phyloP scores from a whole-genome alignment of 2,329 filamentous ascomycete genomes.

The Allantophomopsis lycopodina region DNA sequence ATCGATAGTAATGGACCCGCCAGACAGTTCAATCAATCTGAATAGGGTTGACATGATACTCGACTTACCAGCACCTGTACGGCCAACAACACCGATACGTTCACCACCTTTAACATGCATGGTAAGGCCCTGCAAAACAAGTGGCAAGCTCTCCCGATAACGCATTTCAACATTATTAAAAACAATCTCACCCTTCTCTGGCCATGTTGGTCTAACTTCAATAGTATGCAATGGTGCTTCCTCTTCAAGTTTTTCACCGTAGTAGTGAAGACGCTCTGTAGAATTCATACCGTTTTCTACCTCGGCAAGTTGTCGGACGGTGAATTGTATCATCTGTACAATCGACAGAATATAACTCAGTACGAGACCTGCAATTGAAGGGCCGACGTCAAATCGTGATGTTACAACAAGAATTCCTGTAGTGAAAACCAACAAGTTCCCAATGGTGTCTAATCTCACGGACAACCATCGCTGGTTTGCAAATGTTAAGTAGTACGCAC shows the following conservation, averaged over 20 bases:
- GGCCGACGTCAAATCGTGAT: constrained; percentile 71
- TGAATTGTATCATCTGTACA: constrained; percentile 93
- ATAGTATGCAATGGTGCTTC: constrained; percentile 73
- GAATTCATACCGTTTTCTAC: constrained; percentile 98
- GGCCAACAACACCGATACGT: constrained; percentile 68
- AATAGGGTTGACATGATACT: constrained; percentile 76
- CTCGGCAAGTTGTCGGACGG: constrained; percentile 83
- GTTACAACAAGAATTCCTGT: constrained; percentile 87
- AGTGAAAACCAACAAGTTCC: constrained; percentile 73
- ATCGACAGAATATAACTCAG: constrained; percentile 88
- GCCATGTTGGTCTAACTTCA: constrained; percentile 66
- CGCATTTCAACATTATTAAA: constrained; percentile 70
- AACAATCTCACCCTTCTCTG: constrained; percentile 68
- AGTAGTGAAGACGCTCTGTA: constrained; percentile 83
- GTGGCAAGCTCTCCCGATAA: constrained; percentile 57
- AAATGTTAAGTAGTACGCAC: constrained; percentile 89
- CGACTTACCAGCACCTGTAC: constrained; percentile 72
- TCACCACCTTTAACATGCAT: constrained; percentile 67
- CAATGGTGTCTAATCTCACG: constrained; percentile 71
- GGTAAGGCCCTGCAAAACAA: constrained; percentile 56
- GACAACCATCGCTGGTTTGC: constrained; percentile 92
- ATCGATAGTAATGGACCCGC: constrained; percentile 49
- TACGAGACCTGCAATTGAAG: constrained; percentile 76
- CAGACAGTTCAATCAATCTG: constrained; percentile 55
- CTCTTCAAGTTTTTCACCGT: constrained; percentile 74